phyloP scores from a whole-genome alignment of 805 yeast species.

The Suhomyces emberorum region DNA sequence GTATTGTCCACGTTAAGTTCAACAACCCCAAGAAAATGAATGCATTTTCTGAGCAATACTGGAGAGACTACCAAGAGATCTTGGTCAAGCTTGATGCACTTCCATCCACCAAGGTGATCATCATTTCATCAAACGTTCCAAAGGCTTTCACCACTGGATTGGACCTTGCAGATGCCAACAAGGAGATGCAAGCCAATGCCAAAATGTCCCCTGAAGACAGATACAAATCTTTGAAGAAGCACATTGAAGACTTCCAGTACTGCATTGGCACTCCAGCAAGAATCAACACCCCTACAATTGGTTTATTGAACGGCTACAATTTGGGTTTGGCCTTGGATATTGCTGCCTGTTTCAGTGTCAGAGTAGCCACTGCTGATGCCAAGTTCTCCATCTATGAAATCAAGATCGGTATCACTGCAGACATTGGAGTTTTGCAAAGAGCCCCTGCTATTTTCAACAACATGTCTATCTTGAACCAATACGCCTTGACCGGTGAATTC shows the following conservation, averaged over 20 bases:
- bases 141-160: constrained; percentile 63
- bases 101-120: constrained; percentile 46
- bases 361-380: constrained; percentile 53
- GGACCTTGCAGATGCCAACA: constrained; percentile 44
- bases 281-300: constrained; percentile 60
- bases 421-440: constrained; percentile 74
- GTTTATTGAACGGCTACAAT: constrained; percentile 60
- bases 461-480: constrained; percentile 54
- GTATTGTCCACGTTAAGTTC: constrained; percentile 55
- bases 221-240: constrained; percentile 24
- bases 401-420: constrained; percentile 72
- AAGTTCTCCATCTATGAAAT: constrained; percentile 64
- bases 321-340: constrained; percentile 71
- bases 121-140: constrained; percentile 55
- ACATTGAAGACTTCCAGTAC: constrained; percentile 57
- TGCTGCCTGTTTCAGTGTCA: constrained; percentile 53
- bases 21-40: constrained; percentile 60
- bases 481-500: constrained; percentile 58
- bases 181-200: constrained; percentile 3
- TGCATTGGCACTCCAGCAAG: constrained; percentile 48
- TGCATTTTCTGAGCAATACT: constrained; percentile 53
- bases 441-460: constrained; percentile 53
- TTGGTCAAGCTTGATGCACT: constrained; percentile 44
- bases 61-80: constrained; percentile 53
- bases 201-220: constrained; percentile 18